These are phyloP conservation scores for Trichoderma cornu-damae DNA, from an alignment of 2,329 filamentous ascomycete genomes.

Conservation along the genomic window DNA sequence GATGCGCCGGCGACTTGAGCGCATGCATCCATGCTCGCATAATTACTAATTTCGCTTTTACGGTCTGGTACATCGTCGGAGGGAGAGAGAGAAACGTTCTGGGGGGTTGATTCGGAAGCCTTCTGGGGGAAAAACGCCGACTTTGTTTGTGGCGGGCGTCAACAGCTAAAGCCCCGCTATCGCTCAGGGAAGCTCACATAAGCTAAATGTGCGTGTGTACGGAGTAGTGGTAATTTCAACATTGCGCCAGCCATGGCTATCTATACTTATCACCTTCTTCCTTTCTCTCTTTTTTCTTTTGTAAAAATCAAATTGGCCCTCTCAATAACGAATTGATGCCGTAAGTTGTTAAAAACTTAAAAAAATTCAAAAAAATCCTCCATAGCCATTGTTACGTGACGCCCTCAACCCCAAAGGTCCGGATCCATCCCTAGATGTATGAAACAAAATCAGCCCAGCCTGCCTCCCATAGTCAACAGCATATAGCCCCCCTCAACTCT, in stretches of 20 bases:
- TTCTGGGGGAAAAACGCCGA: background rate
- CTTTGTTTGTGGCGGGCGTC: background rate
- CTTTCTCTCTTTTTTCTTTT: too few relatives aligned
- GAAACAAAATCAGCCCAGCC: background rate
- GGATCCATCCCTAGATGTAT: background rate
- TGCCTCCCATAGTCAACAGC: background rate
- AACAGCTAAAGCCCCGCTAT: conserved; percentile 2
- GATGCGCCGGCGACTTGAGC: conserved; percentile 5
- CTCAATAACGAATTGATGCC: background rate
- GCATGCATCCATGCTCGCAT: conserved; percentile 5
- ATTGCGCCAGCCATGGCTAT: too few relatives aligned
- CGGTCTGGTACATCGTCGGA: background rate
- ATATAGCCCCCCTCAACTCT: background rate
- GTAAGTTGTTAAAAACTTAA: too few relatives aligned
- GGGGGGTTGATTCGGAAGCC: background rate
- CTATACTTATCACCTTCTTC: too few relatives aligned
- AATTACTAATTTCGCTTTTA: background rate
- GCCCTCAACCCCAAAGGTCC: conserved; percentile 1
- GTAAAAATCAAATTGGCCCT: too few relatives aligned
- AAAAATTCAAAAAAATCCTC: background rate
- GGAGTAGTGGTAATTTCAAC: too few relatives aligned
- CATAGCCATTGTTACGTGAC: background rate
- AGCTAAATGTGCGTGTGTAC: too few relatives aligned
- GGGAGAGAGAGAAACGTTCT: background rate
- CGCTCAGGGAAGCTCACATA: background rate